phyloP scores from a whole-genome alignment of 2,329 filamentous ascomycete species.

The Teratosphaeria destructans region DNA sequence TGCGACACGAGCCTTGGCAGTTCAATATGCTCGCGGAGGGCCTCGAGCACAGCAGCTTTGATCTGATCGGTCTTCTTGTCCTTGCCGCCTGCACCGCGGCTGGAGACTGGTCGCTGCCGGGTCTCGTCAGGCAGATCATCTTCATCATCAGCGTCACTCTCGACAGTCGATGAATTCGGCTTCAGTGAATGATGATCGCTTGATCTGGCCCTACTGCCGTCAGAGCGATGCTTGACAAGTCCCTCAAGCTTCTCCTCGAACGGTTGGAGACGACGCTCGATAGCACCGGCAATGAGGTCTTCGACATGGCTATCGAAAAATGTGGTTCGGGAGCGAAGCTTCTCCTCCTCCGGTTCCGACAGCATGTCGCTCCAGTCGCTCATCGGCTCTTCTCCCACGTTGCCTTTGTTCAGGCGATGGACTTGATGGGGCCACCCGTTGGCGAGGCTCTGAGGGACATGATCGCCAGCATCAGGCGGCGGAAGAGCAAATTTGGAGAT shows the following conservation, averaged over 20 bases:
- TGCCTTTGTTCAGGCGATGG: constrained; percentile 47
- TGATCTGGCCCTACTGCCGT: constrained; percentile 53
- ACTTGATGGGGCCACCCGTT: constrained; percentile 30
- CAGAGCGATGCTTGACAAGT: constrained; percentile 46
- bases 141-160: constrained; percentile 92
- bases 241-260: constrained; percentile 67
- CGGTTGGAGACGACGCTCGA: constrained; percentile 68
- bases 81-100: constrained; percentile 40
- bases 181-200: constrained; percentile 33
- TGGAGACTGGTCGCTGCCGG: constrained; percentile 61
- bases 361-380: constrained; percentile 92
- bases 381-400: constrained; percentile 52
- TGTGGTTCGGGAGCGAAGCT: constrained; percentile 66
- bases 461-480: constrained; percentile 37
- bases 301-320: constrained; percentile 93
- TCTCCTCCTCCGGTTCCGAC: constrained; percentile 70
- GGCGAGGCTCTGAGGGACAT: constrained; percentile 1
- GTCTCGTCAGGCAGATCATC: constrained; percentile 53
- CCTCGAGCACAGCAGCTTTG: constrained; percentile 47
- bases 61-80: constrained; percentile 80
- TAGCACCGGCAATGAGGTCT: constrained; percentile 65
- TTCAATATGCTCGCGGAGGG: constrained; percentile 38
- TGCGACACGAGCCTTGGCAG: constrained; percentile 7
- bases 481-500: constrained; percentile 25
- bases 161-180: constrained; percentile 40